A percentile compares a stretch with the other conserved stretches of the same genome.
phyloP scores from a whole-genome alignment of 2,329 filamentous ascomycete species.

The Bipolaris victoriae region DNA sequence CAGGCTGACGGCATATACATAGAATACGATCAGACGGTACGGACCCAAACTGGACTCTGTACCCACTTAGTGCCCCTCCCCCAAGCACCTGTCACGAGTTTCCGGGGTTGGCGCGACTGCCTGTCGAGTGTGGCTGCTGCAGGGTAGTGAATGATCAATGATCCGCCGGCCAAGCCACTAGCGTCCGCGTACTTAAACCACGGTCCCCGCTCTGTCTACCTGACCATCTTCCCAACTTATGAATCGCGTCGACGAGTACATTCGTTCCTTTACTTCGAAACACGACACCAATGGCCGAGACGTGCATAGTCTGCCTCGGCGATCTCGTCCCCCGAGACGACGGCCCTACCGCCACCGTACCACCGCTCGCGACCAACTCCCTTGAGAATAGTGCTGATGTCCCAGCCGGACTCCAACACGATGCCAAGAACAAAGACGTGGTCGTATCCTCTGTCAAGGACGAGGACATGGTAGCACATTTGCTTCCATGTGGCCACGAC shows the following conservation, averaged over 20 bases:
- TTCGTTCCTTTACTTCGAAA: constrained; percentile 27
- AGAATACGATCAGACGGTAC: constrained; percentile 11
- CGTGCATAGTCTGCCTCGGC: constrained; percentile 74
- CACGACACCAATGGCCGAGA: constrained; percentile 63
- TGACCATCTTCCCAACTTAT: constrained; percentile 43
- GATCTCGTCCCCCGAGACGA: constrained; percentile 67
- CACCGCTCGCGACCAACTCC: constrained; percentile 34
- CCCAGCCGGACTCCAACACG: constrained; percentile 23
- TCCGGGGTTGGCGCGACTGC: constrained; percentile 28
- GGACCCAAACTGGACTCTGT: constrained; percentile 1
- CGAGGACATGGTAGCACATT: constrained; percentile 63
- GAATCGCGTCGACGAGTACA: constrained; percentile 37
- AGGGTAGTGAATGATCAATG: constrained; percentile 25
- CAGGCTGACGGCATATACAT: constrained; percentile 8
- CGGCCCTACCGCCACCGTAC: constrained; percentile 41
- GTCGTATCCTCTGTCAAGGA: constrained; percentile 48
- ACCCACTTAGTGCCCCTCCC: constrained; percentile 14
- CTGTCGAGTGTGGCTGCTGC: constrained; percentile 31
- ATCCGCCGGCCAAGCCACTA: constrained; percentile 25
- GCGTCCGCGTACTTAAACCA: constrained; percentile 29
- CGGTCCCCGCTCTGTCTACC: constrained; percentile 39
- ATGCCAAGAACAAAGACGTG: constrained; percentile 22
- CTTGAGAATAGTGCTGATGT: constrained; percentile 37
- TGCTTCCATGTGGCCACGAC: constrained; percentile 83
- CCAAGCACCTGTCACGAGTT: constrained; percentile 20